Evolutionary conservation across 345 rosid species (phyloP), one percentile per base, ranked within the genome.

Genomic region (Rubroshorea leprosula): DNA sequence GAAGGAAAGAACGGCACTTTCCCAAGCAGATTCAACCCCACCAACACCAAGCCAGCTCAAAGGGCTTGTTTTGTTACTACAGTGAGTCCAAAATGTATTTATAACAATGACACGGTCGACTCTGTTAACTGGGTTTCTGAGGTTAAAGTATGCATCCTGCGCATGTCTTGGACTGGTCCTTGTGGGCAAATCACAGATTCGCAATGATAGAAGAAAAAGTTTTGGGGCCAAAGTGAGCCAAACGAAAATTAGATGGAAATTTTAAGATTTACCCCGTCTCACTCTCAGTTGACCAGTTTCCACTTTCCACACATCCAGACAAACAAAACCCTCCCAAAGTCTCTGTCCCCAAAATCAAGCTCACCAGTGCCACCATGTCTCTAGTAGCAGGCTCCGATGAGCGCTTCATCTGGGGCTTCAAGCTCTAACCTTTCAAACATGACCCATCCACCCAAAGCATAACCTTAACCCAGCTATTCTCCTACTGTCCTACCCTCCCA

Each of bases 401-500:
- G 78, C 81, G 80, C 64, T 86, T 75, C 77, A 81, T 92, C 5
- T 89, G 90, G 95, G 95, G 95, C 6, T 92, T 79, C 80, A 86
- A 75, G 70, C 83, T 92, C 48, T 84, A 83, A 59, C 87, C 95
- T n/a, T 31, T 64, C 11, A 71, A 67, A 17, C 63, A 64, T 61
- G 65, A 72, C 13, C 23, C 76, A 20, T 71, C 58, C 0, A 24
- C 49, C 12, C 63, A 68, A 57, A 41, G 74, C 69, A 80, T 83
- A 19, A 75, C 85, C 49, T 77, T 92, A 11, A 63, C 78, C 58
- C 90, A 75, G 52, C 73, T 83, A 75, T 89, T 89, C 80, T 85
- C 94, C n/a, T 89, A 93, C 76, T n/a, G n/a, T n/a, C n/a, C n/a
- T n/a, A n/a, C 96, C 86, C 2, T 80, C 97, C 63, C 97, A 93